Percentiles rank a stretch among this genome's conserved stretches.
These are phyloP conservation scores for Linum trigynum DNA, from an alignment of 345 rosid genomes.

Conservation along the genomic window DNA sequence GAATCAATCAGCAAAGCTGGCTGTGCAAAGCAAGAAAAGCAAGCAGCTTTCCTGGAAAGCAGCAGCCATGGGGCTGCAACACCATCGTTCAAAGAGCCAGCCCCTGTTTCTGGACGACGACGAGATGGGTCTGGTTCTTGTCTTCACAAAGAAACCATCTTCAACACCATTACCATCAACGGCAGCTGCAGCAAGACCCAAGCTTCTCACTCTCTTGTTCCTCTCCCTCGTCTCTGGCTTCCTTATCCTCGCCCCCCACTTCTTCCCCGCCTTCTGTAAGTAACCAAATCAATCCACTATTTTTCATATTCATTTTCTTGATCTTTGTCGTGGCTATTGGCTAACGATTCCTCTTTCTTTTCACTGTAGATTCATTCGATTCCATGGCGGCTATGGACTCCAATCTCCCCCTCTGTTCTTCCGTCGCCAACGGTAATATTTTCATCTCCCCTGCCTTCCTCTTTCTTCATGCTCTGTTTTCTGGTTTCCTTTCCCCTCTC, in stretches of 20 bases:
- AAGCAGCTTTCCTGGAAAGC: no score
- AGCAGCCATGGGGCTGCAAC: no score
- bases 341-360: background rate
- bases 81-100: no score
- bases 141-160: no score
- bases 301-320: background rate
- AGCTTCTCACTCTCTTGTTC: constrained; percentile 46
- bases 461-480: background rate
- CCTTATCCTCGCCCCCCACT: constrained; percentile 44
- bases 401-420: constrained; percentile 38
- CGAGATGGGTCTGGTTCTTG: no score
- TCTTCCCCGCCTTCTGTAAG: constrained; percentile 52
- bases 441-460: background rate
- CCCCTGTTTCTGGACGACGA: no score
- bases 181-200: constrained; percentile 30
- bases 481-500: background rate
- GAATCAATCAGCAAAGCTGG: no score
- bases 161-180: no score
- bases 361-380: constrained; percentile 48
- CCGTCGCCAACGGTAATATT: constrained; percentile 48
- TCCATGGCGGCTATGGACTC: constrained; percentile 20
- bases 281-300: background rate
- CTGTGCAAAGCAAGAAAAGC: no score
- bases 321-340: constrained; percentile 1
- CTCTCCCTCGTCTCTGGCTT: constrained; percentile 55